Conservation (phyloP, 1,284 basidiomycete species). For the Papiliotrema flavescens region DNA sequence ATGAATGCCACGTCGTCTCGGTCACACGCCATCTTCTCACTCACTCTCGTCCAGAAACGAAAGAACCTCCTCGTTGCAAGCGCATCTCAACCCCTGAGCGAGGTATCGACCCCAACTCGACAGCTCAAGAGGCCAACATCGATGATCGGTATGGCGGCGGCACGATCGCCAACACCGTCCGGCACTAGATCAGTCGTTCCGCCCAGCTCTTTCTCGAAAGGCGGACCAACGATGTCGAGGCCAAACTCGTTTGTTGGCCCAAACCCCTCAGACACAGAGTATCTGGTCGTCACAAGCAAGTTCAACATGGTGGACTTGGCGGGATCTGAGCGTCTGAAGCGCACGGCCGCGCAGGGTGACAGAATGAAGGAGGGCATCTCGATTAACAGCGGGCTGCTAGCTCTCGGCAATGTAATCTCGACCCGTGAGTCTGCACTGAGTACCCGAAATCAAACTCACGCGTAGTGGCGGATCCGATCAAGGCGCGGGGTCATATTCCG, state of each 20-base stretch:
- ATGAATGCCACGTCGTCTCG: slow-evolving; percentile 99
- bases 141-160: slow-evolving; percentile 20
- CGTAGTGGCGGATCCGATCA: slow-evolving; percentile 82
- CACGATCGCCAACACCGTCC: slow-evolving; percentile 22
- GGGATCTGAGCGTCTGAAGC: slow-evolving; percentile 91
- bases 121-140: slow-evolving; percentile 29
- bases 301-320: slow-evolving; percentile 99
- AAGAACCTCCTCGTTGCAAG: slow-evolving; percentile 10
- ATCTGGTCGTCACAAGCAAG: slow-evolving; percentile 87
- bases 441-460: slow-evolving; percentile 1
- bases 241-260: slow-evolving; percentile 61
- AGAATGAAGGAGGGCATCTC: slow-evolving; percentile 96
- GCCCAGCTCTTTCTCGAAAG: slow-evolving; percentile 17
- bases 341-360: slow-evolving; percentile 88
- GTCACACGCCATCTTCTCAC: slow-evolving; percentile 96
- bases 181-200: slow-evolving; percentile 8
- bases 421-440: slow-evolving; percentile 50
- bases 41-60: slow-evolving; percentile 75
- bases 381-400: slow-evolving; percentile 94
- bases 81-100: slow-evolving; percentile 4
- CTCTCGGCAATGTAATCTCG: slow-evolving; percentile 96
- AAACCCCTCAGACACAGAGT: slow-evolving; percentile 61
- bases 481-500: slow-evolving; percentile 66
- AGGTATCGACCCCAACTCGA: slow-evolving; percentile 23
- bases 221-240: slow-evolving; percentile 53